These are phyloP conservation scores for Erigeron canadensis DNA, from an alignment of 129 eudicot species.

Conservation along the genomic window DNA sequence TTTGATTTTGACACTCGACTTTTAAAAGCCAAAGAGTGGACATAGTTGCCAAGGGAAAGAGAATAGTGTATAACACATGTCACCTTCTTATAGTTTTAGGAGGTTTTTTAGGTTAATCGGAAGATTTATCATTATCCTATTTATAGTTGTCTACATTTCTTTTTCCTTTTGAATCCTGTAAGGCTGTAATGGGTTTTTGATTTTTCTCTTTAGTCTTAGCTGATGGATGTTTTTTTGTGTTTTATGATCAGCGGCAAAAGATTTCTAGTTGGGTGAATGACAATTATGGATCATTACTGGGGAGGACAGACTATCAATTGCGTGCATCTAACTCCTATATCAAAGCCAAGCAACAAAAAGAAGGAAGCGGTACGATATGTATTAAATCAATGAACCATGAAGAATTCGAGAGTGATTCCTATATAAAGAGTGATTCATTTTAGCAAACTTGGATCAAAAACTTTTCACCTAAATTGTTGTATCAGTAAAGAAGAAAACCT, in stretches of 20 bases:
- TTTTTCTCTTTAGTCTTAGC: not conserved
- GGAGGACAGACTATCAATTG: not conserved
- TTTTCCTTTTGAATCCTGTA: not conserved
- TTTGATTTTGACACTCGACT: slow-evolving; percentile 7
- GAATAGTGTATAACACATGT: no score
- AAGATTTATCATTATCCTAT: no score
- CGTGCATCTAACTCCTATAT: slow-evolving; percentile 17
- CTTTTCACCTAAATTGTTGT: slow-evolving; percentile 10
- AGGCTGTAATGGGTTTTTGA: not conserved
- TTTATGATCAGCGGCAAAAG: slow-evolving; percentile 32
- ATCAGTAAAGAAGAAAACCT: not conserved
- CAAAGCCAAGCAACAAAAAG: slow-evolving; percentile 4
- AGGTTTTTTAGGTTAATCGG: no score
- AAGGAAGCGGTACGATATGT: slow-evolving; percentile 10
- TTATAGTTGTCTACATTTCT: not conserved
- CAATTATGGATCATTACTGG: not conserved
- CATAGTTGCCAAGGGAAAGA: not conserved
- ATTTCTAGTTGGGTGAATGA: slow-evolving; percentile 23
- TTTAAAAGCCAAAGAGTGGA: slow-evolving; percentile 6
- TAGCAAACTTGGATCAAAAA: slow-evolving; percentile 12
- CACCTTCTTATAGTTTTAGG: no score
- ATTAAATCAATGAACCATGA: slow-evolving; percentile 7
- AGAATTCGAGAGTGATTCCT: slow-evolving; percentile 10
- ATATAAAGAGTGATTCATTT: not conserved
- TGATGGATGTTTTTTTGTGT: slow-evolving; percentile 1